These are phyloP conservation scores for Volvox africanus DNA, from an alignment of 139 green algal species.

Conservation along the genomic window DNA sequence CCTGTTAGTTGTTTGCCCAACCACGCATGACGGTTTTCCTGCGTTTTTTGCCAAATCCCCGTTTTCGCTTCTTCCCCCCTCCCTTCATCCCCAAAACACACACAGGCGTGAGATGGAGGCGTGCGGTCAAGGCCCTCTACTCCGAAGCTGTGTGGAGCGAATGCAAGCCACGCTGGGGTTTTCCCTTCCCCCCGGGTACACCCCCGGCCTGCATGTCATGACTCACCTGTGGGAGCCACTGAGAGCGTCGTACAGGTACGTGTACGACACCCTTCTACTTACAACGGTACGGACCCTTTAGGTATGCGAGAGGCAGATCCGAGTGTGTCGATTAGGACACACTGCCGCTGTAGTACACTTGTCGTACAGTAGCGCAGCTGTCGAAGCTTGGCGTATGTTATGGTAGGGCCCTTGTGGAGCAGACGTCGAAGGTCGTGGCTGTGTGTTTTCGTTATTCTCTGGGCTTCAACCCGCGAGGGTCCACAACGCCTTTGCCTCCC, in stretches of 20 bases:
- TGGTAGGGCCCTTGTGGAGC: no score
- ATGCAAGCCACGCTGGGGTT: constrained; percentile 21
- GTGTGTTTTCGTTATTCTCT: no score
- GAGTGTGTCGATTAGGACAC: no score
- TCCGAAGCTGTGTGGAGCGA: constrained; percentile 35
- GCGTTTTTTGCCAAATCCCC: background rate
- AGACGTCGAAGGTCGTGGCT: no score
- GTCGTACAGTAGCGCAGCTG: no score
- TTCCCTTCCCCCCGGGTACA: constrained; percentile 12
- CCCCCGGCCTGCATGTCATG: constrained; percentile 46
- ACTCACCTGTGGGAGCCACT: constrained; percentile 61
- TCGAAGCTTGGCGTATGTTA: no score
- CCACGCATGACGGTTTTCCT: background rate
- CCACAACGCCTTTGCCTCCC: no score
- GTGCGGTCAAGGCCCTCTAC: constrained; percentile 21
- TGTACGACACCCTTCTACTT: no score
- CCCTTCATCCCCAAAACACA: background rate
- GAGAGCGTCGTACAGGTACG: constrained; percentile 37
- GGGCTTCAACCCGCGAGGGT: no score
- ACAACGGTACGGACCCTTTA: no score
- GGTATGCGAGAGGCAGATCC: no score
- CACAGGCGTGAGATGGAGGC: constrained; percentile 29
- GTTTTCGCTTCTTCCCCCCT: background rate
- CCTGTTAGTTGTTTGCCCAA: background rate
- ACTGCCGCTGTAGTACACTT: no score